A percentile compares a stretch with the other conserved stretches of the same genome.
phyloP scores from a whole-genome alignment of 1,139 yeast species.

The Kodamaea ohmeri region DNA sequence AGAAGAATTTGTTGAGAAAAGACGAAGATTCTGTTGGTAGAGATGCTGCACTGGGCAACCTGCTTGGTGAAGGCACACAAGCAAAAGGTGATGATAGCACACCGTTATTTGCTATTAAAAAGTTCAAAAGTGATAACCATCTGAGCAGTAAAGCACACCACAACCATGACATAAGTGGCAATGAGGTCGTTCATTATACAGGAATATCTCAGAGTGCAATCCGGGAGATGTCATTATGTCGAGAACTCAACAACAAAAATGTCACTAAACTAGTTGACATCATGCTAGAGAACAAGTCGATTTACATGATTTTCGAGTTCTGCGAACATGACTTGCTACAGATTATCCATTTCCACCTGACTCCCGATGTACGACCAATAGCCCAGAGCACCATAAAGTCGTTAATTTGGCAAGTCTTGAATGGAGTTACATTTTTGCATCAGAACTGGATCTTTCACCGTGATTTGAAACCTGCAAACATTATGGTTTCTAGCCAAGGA shows the following conservation, averaged over 20 bases:
- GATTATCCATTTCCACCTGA: slow-evolving; percentile 90
- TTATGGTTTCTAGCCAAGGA: slow-evolving; percentile 90
- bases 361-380: slow-evolving; percentile 76
- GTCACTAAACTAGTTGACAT: slow-evolving; percentile 79
- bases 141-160: slow-evolving; percentile 31
- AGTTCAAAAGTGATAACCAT: slow-evolving; percentile 91
- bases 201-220: slow-evolving; percentile 97
- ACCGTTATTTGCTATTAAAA: slow-evolving; percentile 77
- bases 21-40: slow-evolving; percentile 8
- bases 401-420: slow-evolving; percentile 84
- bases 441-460: slow-evolving; percentile 96
- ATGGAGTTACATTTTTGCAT: slow-evolving; percentile 88
- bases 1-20: slow-evolving; percentile 23
- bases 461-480: slow-evolving; percentile 95
- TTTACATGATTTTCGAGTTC: slow-evolving; percentile 92
- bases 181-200: slow-evolving; percentile 81
- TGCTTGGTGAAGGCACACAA: not conserved
- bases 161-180: slow-evolving; percentile 53
- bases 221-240: slow-evolving; percentile 91
- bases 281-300: slow-evolving; percentile 84
- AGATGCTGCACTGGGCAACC: not conserved
- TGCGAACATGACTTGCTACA: slow-evolving; percentile 95
- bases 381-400: slow-evolving; percentile 79
- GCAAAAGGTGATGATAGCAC: slow-evolving; percentile 6
- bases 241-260: slow-evolving; percentile 80